Conservation (phyloP, 805 yeast species). For the Candida jianshihensis region DNA sequence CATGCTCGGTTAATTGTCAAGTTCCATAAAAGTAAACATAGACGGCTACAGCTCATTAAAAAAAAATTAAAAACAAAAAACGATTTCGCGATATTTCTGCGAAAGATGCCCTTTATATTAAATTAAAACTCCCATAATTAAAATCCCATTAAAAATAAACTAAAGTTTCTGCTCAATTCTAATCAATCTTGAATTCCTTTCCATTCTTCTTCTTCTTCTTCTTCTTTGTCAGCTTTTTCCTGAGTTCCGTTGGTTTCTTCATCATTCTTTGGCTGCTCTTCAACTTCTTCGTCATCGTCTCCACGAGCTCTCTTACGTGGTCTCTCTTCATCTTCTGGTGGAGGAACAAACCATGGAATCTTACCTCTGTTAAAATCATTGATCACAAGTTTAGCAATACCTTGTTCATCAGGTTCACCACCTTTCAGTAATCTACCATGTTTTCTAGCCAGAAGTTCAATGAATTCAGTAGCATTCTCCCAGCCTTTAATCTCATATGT, state of each 20-base stretch:
- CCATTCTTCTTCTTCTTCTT: conserved; percentile 22
- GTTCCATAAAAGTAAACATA: background rate
- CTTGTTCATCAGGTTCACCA: conserved; percentile 95
- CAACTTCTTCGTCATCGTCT: conserved; percentile 21
- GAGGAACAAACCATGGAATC: conserved; percentile 96
- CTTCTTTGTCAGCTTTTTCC: conserved; percentile 4
- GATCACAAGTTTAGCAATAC: conserved; percentile 83
- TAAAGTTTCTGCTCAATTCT: background rate
- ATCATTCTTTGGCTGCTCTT: too few relatives aligned
- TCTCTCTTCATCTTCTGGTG: conserved; percentile 65
- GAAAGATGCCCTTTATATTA: background rate
- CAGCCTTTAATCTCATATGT: conserved; percentile 94
- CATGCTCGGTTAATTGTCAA: conserved; percentile 1
- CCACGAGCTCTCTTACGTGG: conserved; percentile 23
- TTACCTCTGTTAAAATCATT: conserved; percentile 96
- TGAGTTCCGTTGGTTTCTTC: conserved; percentile 6
- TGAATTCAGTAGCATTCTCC: conserved; percentile 70
- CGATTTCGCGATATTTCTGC: background rate
- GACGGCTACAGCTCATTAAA: background rate
- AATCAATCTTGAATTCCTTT: background rate
- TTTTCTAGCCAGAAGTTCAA: conserved; percentile 87
- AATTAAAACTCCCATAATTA: background rate
- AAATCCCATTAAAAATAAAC: background rate
- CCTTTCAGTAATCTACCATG: conserved; percentile 91
- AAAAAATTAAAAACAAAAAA: background rate